A percentile compares a stretch with the other conserved stretches of the same genome.
Conservation (phyloP, 305 asterid genomes). For the Coffea humblotiana region DNA sequence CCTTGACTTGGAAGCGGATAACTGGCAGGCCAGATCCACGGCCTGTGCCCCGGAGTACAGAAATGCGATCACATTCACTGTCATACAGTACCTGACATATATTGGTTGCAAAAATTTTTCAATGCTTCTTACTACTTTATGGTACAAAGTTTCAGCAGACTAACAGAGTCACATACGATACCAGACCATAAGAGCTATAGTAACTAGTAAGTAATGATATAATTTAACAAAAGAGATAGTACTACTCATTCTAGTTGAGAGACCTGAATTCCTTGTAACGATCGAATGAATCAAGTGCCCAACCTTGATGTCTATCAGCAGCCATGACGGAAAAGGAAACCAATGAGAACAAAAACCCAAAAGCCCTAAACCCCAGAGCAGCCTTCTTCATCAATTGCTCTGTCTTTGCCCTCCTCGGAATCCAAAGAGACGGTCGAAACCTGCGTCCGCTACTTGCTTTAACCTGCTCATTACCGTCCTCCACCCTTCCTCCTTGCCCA, state of each 20-base stretch:
- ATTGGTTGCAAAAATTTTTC: background rate
- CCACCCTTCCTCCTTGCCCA: conserved; percentile 18
- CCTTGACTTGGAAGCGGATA: conserved; percentile 50
- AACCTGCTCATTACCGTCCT: conserved; percentile 21
- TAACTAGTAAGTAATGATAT: too few species aligned
- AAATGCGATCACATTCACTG: conserved; percentile 71
- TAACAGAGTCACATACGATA: too few species aligned
- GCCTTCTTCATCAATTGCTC: conserved; percentile 62
- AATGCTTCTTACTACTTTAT: background rate
- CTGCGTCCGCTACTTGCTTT: conserved; percentile 32
- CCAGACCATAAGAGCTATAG: too few species aligned
- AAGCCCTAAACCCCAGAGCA: conserved; percentile 70
- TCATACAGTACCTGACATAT: conserved; percentile 62
- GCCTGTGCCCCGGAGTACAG: conserved; percentile 76
- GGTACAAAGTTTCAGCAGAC: too few species aligned
- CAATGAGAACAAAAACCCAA: conserved; percentile 70
- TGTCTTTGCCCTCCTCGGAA: conserved; percentile 40
- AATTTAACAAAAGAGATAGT: too few species aligned
- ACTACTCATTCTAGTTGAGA: background rate
- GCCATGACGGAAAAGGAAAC: conserved; percentile 76
- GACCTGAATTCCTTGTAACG: conserved; percentile 83
- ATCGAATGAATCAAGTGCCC: conserved; percentile 52
- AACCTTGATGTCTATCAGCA: conserved; percentile 60
- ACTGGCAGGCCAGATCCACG: conserved; percentile 43
- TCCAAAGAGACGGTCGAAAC: conserved; percentile 43